These are phyloP conservation scores for Suillus subaureus DNA, from an alignment of 768 basidiomycete genomes.

Conservation along the genomic window DNA sequence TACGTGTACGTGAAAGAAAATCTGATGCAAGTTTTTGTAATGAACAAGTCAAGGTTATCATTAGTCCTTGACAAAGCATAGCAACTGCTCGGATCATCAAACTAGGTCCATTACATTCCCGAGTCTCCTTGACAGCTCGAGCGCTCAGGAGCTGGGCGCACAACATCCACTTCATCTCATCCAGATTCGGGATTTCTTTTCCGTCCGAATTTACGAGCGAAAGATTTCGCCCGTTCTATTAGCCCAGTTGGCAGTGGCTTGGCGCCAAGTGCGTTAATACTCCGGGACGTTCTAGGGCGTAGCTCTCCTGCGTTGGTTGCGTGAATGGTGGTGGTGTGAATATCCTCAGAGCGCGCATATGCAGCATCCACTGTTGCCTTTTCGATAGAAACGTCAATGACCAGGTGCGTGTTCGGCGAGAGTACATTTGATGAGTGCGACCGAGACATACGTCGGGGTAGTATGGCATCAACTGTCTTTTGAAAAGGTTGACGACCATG, in stretches of 20 bases:
- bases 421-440: slow-evolving; percentile 42
- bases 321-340: slow-evolving; percentile 23
- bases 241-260: slow-evolving; percentile 27
- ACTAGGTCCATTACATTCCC: background rate
- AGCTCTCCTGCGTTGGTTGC: slow-evolving; percentile 28
- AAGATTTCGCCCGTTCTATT: slow-evolving; percentile 40
- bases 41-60: background rate
- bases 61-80: slow-evolving; percentile 23
- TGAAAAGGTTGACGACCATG: slow-evolving; percentile 45
- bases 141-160: slow-evolving; percentile 5
- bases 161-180: slow-evolving; percentile 15
- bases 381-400: slow-evolving; percentile 53
- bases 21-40: slow-evolving; percentile 16
- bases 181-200: slow-evolving; percentile 32
- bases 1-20: slow-evolving; percentile 24
- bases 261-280: slow-evolving; percentile 28
- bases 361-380: slow-evolving; percentile 36
- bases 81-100: slow-evolving; percentile 24
- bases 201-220: slow-evolving; percentile 47
- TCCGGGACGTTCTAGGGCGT: slow-evolving; percentile 38
- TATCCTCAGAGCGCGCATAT: slow-evolving; percentile 6
- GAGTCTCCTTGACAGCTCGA: slow-evolving; percentile 2
- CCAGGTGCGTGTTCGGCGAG: slow-evolving; percentile 31
- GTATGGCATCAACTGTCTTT: slow-evolving; percentile 41
- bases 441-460: slow-evolving; percentile 50